Evolutionary conservation across 345 rosid species (phyloP).

Genomic region (Sonneratia alba): DNA sequence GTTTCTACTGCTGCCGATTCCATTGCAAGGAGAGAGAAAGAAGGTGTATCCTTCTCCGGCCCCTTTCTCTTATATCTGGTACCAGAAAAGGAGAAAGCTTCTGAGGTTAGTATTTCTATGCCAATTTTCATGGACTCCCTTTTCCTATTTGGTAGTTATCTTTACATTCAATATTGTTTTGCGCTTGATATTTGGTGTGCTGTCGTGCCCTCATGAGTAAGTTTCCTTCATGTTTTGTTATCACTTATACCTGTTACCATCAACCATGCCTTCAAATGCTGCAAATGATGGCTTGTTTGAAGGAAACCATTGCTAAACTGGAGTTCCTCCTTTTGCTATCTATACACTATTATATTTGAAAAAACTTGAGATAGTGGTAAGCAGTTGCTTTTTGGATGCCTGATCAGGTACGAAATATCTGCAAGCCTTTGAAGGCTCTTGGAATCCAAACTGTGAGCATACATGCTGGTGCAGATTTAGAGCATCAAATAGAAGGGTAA

Average conservation of each 20-base stretch:
- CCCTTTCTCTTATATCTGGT: slow-evolving; percentile 81
- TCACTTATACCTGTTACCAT: not conserved
- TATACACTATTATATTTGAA: not conserved
- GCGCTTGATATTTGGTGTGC: not conserved
- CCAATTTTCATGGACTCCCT: not conserved
- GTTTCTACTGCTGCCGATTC: slow-evolving; percentile 66
- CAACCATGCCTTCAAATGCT: not conserved
- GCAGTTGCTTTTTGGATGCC: slow-evolving; percentile 1
- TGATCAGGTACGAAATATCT: slow-evolving; percentile 59
- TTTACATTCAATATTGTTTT: not conserved
- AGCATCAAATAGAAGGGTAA: slow-evolving; percentile 85
- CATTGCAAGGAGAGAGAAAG: slow-evolving; percentile 61
- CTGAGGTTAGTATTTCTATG: slow-evolving; percentile 32
- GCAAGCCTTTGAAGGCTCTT: slow-evolving; percentile 72
- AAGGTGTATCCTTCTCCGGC: slow-evolving; percentile 28
- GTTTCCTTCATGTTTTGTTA: not conserved
- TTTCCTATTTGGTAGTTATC: not conserved
- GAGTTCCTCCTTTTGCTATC: not conserved
- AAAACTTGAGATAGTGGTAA: not conserved
- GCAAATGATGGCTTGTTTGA: not conserved
- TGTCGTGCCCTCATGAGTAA: not conserved
- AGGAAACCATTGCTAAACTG: not conserved
- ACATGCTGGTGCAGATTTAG: slow-evolving; percentile 61
- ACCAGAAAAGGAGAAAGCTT: slow-evolving; percentile 72
- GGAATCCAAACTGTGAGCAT: slow-evolving; percentile 86